These are phyloP conservation scores for Trametes elegans DNA, from an alignment of 768 basidiomycete species.

Conservation along the genomic window DNA sequence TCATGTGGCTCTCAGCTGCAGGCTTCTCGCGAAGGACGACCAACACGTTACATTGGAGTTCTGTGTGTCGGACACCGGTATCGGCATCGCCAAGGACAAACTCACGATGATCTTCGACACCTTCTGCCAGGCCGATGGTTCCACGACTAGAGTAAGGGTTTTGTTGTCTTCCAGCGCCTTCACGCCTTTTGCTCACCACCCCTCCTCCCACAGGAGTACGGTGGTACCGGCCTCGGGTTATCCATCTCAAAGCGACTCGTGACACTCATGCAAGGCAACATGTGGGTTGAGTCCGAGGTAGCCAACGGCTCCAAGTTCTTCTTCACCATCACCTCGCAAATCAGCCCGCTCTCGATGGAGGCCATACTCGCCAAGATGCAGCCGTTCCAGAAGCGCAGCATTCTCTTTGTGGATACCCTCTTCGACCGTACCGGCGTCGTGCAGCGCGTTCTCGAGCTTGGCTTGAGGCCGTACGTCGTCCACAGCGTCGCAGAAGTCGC, in stretches of 20 bases:
- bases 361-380: constrained; percentile 74
- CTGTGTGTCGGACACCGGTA: constrained; percentile 97
- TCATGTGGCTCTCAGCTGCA: constrained; percentile 85
- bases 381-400: constrained; percentile 83
- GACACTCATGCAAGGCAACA: constrained; percentile 95
- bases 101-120: constrained; percentile 98
- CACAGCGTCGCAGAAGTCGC: constrained; percentile 79
- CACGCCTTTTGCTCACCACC: neutral
- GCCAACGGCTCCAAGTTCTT: constrained; percentile 92
- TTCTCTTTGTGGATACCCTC: constrained; percentile 89
- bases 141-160: constrained; percentile 78
- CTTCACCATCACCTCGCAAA: constrained; percentile 91
- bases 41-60: constrained; percentile 90
- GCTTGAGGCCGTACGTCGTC: constrained; percentile 73
- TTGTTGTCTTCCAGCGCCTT: neutral
- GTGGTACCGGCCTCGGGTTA: constrained; percentile 93
- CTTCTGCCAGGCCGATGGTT: constrained; percentile 98
- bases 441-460: constrained; percentile 73
- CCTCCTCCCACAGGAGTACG: constrained; percentile 69
- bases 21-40: constrained; percentile 76
- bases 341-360: constrained; percentile 73
- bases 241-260: constrained; percentile 98
- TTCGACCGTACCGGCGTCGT: constrained; percentile 74
- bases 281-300: constrained; percentile 98
- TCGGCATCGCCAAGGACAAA: constrained; percentile 98